phyloP scores from a whole-genome alignment of 495 filamentous ascomycete species.

The Paragyromitra xinjiangensis region DNA sequence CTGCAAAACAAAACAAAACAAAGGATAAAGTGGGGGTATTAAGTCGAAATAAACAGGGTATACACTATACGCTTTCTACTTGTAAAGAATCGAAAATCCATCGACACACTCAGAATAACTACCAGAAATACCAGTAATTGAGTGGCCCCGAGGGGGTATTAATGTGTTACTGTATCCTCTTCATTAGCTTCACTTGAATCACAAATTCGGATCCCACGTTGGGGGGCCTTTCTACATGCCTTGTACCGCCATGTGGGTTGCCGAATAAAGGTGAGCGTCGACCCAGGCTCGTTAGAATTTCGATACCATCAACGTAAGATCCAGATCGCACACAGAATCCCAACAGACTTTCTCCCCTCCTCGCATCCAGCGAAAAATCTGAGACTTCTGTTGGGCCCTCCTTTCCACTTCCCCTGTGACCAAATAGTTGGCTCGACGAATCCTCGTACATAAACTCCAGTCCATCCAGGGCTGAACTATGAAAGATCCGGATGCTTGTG shows the following conservation, averaged over 20 bases:
- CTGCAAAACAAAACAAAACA: not conserved
- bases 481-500: constrained; percentile 77
- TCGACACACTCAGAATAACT: constrained; percentile 85
- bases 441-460: constrained; percentile 95
- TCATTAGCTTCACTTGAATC: constrained; percentile 39
- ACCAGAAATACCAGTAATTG: constrained; percentile 85
- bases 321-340: constrained; percentile 88
- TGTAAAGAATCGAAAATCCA: constrained; percentile 79
- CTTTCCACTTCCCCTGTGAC: constrained; percentile 75
- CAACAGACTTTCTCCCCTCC: constrained; percentile 83
- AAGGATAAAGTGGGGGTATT: constrained; percentile 18
- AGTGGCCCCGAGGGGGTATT: constrained; percentile 88
- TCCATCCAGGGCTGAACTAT: constrained; percentile 81
- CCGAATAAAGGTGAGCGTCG: constrained; percentile 86
- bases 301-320: constrained; percentile 87
- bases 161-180: constrained; percentile 74
- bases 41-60: constrained; percentile 4
- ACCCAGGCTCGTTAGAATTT: constrained; percentile 87
- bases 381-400: constrained; percentile 46
- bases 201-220: not conserved
- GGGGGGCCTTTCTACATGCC: constrained; percentile 66
- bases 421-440: constrained; percentile 84
- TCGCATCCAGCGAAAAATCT: constrained; percentile 68
- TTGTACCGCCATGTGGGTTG: constrained; percentile 79
- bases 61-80: constrained; percentile 31